A percentile compares a stretch with the other conserved stretches of the same genome.
These are phyloP conservation scores for Peniophora sp. DNA, from an alignment of 1,284 basidiomycete species.

Conservation along the genomic window DNA sequence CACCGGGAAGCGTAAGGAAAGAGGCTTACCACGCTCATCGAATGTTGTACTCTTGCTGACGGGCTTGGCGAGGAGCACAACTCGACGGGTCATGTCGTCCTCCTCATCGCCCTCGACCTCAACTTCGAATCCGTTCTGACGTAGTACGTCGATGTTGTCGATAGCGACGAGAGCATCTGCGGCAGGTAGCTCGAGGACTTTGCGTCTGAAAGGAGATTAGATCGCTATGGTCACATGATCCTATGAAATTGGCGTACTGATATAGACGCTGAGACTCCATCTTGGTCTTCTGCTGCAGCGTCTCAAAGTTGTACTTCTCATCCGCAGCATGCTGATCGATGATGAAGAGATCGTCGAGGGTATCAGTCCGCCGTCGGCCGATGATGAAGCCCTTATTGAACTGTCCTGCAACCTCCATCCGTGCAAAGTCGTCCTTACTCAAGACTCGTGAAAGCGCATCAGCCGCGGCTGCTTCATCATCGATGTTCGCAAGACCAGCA, in stretches of 20 bases:
- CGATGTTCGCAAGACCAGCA: slow-evolving; percentile 55
- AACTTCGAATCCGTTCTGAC: slow-evolving; percentile 85
- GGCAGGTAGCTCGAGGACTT: slow-evolving; percentile 76
- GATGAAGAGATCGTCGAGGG: slow-evolving; percentile 82
- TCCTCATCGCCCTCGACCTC: slow-evolving; percentile 44
- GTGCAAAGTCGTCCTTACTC: slow-evolving; percentile 78
- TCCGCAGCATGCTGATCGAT: slow-evolving; percentile 88
- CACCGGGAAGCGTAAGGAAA: slow-evolving; percentile 16
- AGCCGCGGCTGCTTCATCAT: slow-evolving; percentile 55
- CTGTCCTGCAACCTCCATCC: slow-evolving; percentile 87
- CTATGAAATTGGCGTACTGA: slow-evolving; percentile 37
- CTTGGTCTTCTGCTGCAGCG: slow-evolving; percentile 77
- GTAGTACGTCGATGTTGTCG: slow-evolving; percentile 79
- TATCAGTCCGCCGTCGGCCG: slow-evolving; percentile 47
- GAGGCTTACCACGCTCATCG: slow-evolving; percentile 48
- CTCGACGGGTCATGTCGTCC: slow-evolving; percentile 38
- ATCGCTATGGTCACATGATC: background rate
- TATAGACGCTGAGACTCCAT: slow-evolving; percentile 86
- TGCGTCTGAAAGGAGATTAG: slow-evolving; percentile 45
- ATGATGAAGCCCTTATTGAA: slow-evolving; percentile 98
- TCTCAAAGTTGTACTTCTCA: slow-evolving; percentile 99
- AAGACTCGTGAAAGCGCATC: slow-evolving; percentile 77
- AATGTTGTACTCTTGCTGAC: slow-evolving; percentile 88
- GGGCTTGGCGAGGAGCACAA: slow-evolving; percentile 79
- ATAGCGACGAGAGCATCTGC: slow-evolving; percentile 85